Evolutionary conservation across 164 flowering plant genomes (phyloP).

Genomic region (Piper betle): DNA sequence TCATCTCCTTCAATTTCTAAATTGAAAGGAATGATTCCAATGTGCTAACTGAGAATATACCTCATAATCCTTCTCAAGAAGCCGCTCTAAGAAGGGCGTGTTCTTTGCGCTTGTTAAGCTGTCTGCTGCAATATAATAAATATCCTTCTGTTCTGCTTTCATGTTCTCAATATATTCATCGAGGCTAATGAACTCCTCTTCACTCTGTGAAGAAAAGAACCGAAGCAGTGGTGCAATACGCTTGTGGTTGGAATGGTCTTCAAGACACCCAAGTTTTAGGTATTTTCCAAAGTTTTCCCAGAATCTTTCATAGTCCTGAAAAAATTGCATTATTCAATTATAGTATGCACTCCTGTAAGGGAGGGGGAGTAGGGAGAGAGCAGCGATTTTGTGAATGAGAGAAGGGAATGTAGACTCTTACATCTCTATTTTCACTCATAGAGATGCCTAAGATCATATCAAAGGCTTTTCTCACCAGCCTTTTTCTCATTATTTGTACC

Average conservation of each 20-base stretch:
- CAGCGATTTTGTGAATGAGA: too few species aligned
- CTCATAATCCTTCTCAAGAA: constrained; percentile 68
- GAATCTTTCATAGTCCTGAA: constrained; percentile 85
- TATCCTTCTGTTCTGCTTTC: constrained; percentile 92
- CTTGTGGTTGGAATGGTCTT: constrained; percentile 90
- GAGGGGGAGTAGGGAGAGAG: neutral
- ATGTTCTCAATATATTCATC: constrained; percentile 93
- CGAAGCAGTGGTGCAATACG: constrained; percentile 85
- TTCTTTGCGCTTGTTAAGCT: constrained; percentile 76
- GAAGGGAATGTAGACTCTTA: constrained; percentile 10
- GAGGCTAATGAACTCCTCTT: constrained; percentile 70
- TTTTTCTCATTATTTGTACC: constrained; percentile 96
- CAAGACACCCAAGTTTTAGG: constrained; percentile 84
- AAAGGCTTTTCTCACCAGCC: constrained; percentile 86
- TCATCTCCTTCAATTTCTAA: too few species aligned
- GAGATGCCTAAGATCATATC: constrained; percentile 93
- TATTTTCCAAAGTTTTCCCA: constrained; percentile 89
- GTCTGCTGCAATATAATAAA: constrained; percentile 83
- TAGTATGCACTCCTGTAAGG: too few species aligned
- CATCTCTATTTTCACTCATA: constrained; percentile 78
- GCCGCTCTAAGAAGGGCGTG: constrained; percentile 84
- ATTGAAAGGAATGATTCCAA: too few species aligned
- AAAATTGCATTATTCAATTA: neutral
- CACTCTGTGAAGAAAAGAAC: constrained; percentile 86
- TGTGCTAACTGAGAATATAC: constrained; percentile 17